Evolutionary conservation across 805 yeast species (phyloP).

Genomic region (Candida ascalaphidarum): DNA sequence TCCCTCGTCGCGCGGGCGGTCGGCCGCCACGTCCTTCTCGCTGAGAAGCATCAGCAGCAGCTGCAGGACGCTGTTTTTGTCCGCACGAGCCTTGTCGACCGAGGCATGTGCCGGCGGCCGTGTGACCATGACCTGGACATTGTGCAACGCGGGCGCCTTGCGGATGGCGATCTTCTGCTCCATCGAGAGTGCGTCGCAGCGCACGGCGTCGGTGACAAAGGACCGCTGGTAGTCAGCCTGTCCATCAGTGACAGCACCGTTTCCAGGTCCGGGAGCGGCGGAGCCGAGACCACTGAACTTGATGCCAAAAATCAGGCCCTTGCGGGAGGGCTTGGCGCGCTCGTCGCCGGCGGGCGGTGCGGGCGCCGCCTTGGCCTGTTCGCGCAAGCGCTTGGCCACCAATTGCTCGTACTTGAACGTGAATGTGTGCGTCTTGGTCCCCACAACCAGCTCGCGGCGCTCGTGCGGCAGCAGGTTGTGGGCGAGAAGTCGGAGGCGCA

Average conservation of each 20-base stretch:
- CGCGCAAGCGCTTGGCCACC: slow-evolving; percentile 25
- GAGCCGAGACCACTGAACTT: slow-evolving; percentile 20
- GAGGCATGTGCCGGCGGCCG: slow-evolving; percentile 22
- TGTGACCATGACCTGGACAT: slow-evolving; percentile 25
- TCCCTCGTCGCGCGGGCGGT: slow-evolving; percentile 11
- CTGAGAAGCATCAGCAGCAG: slow-evolving; percentile 24
- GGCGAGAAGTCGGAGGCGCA: slow-evolving; percentile 44
- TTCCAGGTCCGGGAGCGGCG: slow-evolving; percentile 1
- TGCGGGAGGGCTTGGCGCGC: slow-evolving; percentile 16
- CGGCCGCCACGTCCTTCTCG: slow-evolving; percentile 7
- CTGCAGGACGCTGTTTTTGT: slow-evolving; percentile 20
- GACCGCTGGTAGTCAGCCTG: slow-evolving; percentile 2
- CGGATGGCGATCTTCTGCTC: slow-evolving; percentile 24
- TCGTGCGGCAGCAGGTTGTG: slow-evolving; percentile 25
- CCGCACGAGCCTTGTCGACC: too few species aligned
- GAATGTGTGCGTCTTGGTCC: slow-evolving; percentile 26
- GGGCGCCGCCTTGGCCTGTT: slow-evolving; percentile 10
- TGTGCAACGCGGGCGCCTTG: slow-evolving; percentile 20
- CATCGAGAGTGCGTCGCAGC: slow-evolving; percentile 22
- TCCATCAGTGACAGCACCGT: neutral
- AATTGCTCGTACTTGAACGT: slow-evolving; percentile 32
- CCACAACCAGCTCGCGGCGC: slow-evolving; percentile 17
- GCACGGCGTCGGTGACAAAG: slow-evolving; percentile 17
- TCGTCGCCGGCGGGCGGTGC: slow-evolving; percentile 7
- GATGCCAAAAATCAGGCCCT: slow-evolving; percentile 31